Conservation (phyloP, 225 moss, liverwort and hornwort species). For the Straminergon stramineum region DNA sequence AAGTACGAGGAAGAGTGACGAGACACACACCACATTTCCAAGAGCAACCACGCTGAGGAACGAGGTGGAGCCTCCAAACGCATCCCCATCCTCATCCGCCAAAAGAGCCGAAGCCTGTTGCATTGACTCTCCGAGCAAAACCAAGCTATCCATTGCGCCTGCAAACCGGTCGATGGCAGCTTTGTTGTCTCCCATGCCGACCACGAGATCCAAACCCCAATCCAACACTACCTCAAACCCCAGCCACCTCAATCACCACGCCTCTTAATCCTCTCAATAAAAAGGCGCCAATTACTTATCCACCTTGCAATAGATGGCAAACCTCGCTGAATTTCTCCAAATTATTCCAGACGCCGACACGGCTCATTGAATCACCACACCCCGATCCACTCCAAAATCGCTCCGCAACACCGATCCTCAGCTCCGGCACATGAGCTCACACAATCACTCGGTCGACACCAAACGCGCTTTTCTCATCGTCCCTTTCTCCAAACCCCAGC, state of each 20-base stretch:
- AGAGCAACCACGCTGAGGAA: constrained; percentile 87
- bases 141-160: constrained; percentile 82
- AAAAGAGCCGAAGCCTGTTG: constrained; percentile 89
- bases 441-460: neutral
- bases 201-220: constrained; percentile 22
- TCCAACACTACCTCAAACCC: neutral
- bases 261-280: neutral
- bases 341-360: neutral
- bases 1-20: neutral
- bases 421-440: neutral
- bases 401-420: neutral
- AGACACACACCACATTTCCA: constrained; percentile 76
- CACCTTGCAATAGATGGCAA: neutral
- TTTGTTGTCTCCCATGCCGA: constrained; percentile 35
- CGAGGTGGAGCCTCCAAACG: constrained; percentile 36
- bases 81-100: constrained; percentile 79
- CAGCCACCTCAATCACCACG: neutral
- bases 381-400: neutral
- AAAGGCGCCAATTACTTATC: neutral
- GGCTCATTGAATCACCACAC: constrained; percentile 8
- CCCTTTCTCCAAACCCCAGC: neutral
- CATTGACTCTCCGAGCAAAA: constrained; percentile 86
- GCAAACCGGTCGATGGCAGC: constrained; percentile 43
- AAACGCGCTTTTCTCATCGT: neutral
- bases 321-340: constrained; percentile 1